Evolutionary conservation across 2,329 filamentous ascomycete species (phyloP).

Genomic region (Ascochyta koolunga): DNA sequence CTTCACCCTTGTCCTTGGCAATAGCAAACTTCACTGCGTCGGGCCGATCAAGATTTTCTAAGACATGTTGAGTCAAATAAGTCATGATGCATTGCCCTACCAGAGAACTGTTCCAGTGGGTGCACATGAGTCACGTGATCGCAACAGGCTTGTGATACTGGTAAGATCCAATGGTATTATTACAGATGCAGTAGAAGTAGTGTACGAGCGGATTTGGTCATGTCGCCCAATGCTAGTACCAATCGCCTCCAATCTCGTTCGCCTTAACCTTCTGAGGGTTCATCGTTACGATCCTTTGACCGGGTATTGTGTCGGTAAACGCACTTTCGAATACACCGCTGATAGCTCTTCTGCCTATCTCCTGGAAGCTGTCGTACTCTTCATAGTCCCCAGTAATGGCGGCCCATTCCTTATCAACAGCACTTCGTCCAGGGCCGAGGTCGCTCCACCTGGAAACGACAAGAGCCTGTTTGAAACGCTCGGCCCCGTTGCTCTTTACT

Average conservation of each 20-base stretch:
- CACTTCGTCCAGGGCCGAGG: conserved; percentile 58
- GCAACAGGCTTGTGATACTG: too few species aligned
- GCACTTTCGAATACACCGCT: conserved; percentile 65
- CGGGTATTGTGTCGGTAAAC: conserved; percentile 61
- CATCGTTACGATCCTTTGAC: conserved; percentile 63
- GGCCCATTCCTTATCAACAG: conserved; percentile 60
- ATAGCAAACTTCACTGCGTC: neutral
- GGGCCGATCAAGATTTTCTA: conserved; percentile 12
- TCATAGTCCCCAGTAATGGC: conserved; percentile 52
- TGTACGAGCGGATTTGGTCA: neutral
- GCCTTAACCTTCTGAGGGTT: conserved; percentile 62
- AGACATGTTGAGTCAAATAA: neutral
- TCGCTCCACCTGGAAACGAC: conserved; percentile 68
- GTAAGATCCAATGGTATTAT: too few species aligned
- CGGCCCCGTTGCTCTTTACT: conserved; percentile 44
- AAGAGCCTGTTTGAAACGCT: conserved; percentile 64
- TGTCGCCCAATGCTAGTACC: conserved; percentile 57
- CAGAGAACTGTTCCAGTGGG: too few species aligned
- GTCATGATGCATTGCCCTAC: too few species aligned
- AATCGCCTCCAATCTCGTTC: conserved; percentile 62
- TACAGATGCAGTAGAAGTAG: neutral
- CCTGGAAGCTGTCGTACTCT: conserved; percentile 60
- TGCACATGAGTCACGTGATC: too few species aligned
- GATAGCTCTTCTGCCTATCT: conserved; percentile 61
- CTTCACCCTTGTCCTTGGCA: conserved; percentile 1